Conservation (phyloP, 2,329 filamentous ascomycete species). For the Nigrospora oryzae region DNA sequence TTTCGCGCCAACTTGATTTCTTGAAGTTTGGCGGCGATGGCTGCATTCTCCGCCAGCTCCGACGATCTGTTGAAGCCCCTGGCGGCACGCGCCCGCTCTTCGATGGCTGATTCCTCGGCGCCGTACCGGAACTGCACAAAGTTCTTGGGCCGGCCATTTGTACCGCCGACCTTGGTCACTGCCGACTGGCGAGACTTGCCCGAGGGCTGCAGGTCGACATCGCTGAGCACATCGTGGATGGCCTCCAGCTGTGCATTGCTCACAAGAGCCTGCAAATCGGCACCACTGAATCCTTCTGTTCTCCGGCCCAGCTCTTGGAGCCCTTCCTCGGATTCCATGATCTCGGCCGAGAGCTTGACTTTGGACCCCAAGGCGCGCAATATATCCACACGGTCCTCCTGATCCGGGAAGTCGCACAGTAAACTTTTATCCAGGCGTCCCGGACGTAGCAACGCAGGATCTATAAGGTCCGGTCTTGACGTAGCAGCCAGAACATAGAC, state of each 20-base stretch:
- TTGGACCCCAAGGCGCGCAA: conserved; percentile 76
- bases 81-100: conserved; percentile 26
- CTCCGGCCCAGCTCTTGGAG: conserved; percentile 66
- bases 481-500: conserved; percentile 97
- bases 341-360: conserved; percentile 61
- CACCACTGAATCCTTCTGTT: conserved; percentile 88
- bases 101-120: conserved; percentile 38
- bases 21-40: conserved; percentile 74
- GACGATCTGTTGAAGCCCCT: conserved; percentile 41
- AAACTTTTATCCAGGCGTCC: conserved; percentile 90
- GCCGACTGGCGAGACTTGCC: conserved; percentile 19
- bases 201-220: conserved; percentile 29
- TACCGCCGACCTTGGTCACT: conserved; percentile 26
- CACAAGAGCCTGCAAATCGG: conserved; percentile 87
- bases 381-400: conserved; percentile 81
- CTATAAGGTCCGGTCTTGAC: conserved; percentile 86
- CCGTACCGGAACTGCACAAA: conserved; percentile 85
- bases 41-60: conserved; percentile 64
- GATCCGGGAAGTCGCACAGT: conserved; percentile 78
- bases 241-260: conserved; percentile 97
- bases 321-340: conserved; percentile 46
- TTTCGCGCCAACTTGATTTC: conserved; percentile 66
- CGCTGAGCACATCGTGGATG: conserved; percentile 82
- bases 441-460: conserved; percentile 84
- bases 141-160: conserved; percentile 30